phyloP scores from a whole-genome alignment of 805 yeast genomes.

The Metschnikowia peoriensis region DNA sequence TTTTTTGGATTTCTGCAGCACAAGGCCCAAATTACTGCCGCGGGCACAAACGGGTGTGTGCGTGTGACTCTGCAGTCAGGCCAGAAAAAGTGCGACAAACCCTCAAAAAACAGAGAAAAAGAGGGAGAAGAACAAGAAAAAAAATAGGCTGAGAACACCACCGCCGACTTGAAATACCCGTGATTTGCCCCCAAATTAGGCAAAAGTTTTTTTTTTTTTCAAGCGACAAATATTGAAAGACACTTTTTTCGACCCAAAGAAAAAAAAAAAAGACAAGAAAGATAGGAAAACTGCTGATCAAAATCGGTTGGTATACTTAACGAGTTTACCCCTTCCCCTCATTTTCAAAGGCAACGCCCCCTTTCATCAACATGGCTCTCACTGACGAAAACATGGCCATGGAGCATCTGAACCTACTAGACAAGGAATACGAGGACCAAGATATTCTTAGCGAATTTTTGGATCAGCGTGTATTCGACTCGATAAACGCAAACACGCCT shows the following conservation, averaged over 20 bases:
- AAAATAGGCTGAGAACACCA: background rate
- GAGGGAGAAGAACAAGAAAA: background rate
- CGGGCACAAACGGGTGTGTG: background rate
- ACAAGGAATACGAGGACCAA: constrained; percentile 31
- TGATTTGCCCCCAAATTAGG: background rate
- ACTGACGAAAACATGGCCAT: constrained; percentile 24
- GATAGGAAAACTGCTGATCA: too few species aligned
- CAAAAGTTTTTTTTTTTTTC: background rate
- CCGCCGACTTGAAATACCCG: background rate
- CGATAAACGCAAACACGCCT: constrained; percentile 22
- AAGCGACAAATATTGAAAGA: background rate
- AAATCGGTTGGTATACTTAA: background rate
- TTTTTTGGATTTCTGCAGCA: constrained; percentile 2
- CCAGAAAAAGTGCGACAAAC: constrained; percentile 7
- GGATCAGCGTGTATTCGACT: constrained; percentile 51
- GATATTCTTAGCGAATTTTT: constrained; percentile 58
- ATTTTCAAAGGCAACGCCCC: background rate
- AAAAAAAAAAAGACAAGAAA: background rate
- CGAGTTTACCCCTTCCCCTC: background rate
- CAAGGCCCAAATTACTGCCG: background rate
- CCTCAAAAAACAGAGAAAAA: background rate
- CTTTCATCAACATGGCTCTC: constrained; percentile 16
- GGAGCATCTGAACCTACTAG: constrained; percentile 23
- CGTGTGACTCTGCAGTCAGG: constrained; percentile 9
- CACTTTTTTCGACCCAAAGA: background rate